A percentile compares a stretch with the other conserved stretches of the same genome.
These are phyloP conservation scores for Yamadazyma songkhlaensis DNA, from an alignment of 1,139 yeast species.

Conservation along the genomic window DNA sequence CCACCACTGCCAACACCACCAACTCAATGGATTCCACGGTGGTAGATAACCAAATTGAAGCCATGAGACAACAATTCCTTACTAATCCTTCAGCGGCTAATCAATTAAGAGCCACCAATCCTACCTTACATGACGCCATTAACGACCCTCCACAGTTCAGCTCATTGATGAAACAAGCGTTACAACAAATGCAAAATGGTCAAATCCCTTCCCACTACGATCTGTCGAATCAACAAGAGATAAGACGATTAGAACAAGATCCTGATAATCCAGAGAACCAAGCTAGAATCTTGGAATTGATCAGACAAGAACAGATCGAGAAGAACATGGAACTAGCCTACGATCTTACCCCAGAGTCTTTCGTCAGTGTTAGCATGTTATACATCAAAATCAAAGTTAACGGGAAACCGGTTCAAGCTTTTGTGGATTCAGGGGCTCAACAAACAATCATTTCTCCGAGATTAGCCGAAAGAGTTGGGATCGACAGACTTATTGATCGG, in stretches of 20 bases:
- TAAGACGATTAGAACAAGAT: constrained; percentile 49
- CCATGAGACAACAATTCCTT: constrained; percentile 46
- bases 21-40: constrained; percentile 5
- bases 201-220: constrained; percentile 10
- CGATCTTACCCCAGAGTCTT: constrained; percentile 88
- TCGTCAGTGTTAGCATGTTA: constrained; percentile 79
- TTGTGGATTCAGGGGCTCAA: constrained; percentile 97
- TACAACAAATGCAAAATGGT: constrained; percentile 18
- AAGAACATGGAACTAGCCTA: constrained; percentile 77
- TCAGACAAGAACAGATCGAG: constrained; percentile 69
- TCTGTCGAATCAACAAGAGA: constrained; percentile 40
- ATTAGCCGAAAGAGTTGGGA: constrained; percentile 71
- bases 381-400: constrained; percentile 76
- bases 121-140: constrained; percentile 42
- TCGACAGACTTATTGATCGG: constrained; percentile 73
- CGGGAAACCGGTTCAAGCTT: constrained; percentile 80
- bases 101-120: constrained; percentile 35
- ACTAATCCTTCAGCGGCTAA: constrained; percentile 34
- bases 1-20: not conserved
- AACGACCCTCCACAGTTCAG: constrained; percentile 55
- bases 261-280: constrained; percentile 79
- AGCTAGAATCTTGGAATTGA: constrained; percentile 61
- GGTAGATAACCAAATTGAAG: constrained; percentile 46
- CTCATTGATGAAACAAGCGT: constrained; percentile 35
- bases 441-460: constrained; percentile 76